These are phyloP conservation scores for Xerocomus potaroensis DNA, from an alignment of 768 basidiomycete species.

Conservation along the genomic window DNA sequence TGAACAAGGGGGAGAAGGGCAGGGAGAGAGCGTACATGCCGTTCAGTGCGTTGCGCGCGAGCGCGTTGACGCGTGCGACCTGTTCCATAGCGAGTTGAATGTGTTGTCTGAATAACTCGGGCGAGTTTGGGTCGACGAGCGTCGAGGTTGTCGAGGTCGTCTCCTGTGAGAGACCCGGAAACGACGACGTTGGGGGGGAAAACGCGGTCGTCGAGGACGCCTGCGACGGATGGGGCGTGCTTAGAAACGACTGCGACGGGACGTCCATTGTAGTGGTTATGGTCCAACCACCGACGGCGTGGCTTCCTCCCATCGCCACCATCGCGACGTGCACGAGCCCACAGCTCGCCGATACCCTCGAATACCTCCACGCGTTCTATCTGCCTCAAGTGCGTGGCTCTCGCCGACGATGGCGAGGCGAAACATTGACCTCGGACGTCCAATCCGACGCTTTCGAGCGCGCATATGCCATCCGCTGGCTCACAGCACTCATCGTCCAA, in stretches of 20 bases:
- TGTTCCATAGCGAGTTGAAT: constrained; percentile 45
- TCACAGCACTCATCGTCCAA: constrained; percentile 57
- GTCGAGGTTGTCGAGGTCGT: constrained; percentile 10
- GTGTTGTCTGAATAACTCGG: constrained; percentile 60
- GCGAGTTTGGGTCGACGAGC: constrained; percentile 51
- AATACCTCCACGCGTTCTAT: constrained; percentile 52
- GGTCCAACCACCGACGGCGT: constrained; percentile 42
- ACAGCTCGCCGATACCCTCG: constrained; percentile 41
- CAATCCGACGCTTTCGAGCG: constrained; percentile 67
- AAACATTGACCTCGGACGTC: constrained; percentile 14
- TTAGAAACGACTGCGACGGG: constrained; percentile 10
- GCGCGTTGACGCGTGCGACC: constrained; percentile 43
- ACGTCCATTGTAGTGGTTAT: constrained; percentile 11
- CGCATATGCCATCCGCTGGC: constrained; percentile 66
- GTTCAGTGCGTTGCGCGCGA: constrained; percentile 45
- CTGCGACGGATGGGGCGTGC: constrained; percentile 15
- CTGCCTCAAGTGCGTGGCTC: constrained; percentile 61
- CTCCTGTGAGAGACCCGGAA: constrained; percentile 26
- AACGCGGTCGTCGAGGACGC: constrained; percentile 13
- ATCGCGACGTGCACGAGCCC: constrained; percentile 35
- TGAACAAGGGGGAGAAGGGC: too few species aligned
- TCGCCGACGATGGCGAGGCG: constrained; percentile 32
- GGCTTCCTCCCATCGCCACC: constrained; percentile 50
- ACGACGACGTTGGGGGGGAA: constrained; percentile 18
- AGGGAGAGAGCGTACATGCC: constrained; percentile 50